Evolutionary conservation across 805 yeast species (phyloP), one percentile per base, ranked within the genome.

Genomic region (Starmerella potacharoeniae): DNA sequence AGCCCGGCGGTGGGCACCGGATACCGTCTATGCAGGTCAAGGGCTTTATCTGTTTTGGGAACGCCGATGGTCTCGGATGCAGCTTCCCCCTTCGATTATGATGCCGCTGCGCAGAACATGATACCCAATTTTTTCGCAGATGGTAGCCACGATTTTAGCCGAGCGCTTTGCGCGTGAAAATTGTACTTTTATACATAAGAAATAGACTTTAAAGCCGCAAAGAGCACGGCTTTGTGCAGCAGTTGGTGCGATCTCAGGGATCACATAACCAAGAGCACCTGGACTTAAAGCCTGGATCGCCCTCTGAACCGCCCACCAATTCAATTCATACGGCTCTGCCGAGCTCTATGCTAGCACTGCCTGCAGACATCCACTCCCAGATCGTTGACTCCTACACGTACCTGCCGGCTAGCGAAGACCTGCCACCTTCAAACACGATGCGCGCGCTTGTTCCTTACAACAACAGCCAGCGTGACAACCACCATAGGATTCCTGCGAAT

Each of bases 41-140:
- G 48, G 48, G 48, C 16, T 44, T 16, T 44, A 44, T 17, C 48
- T 44, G 48, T 30, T 30, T 44, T 28, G 48, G 48, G 48, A 44
- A 44, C 43, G 17, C 16, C 8, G 14, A 7, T 6, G 41, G 17
- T 14, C 14, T 8, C 14, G 11, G 11, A 33, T 10, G 35, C 35
- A 10, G 4, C 4, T 33, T 33, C 11, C 22, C 22, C 22, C 22
- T 22, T 22, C 22, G 22, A 22, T 22, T 22, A 2, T 3, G 22
- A 22, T 22, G 22, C 22, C 22, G 22, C 22, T 3, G 22, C 22
- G 22, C 22, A 22, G 22, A 22, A 22, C 22, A 22, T 22, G 22
- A 22, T 3, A 22, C 22, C 22, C 22, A 22, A 22, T 2, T 2
- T 22, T 22, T 22, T 22, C 22, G 22, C 22, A 22, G 22, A 22